Evolutionary conservation across 257 asterid species (phyloP), one percentile per base, ranked within the genome.

Genomic region (Lithospermum erythrorhizon): DNA sequence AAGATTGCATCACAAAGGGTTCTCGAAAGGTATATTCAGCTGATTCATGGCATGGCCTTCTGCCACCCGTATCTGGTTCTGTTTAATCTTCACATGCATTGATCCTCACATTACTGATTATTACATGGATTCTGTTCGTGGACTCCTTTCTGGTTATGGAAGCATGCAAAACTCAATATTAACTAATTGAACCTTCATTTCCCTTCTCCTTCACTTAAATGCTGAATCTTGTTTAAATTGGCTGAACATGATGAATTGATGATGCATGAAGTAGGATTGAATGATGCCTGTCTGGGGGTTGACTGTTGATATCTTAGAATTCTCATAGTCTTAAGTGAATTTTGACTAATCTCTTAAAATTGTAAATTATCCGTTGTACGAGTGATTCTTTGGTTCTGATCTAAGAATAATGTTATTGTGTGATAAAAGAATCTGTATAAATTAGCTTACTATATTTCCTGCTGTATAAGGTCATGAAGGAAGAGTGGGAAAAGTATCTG

Each of bases 401-500:
- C 49, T 41, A 14, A 41, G 16, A 8, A n/a, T 0, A 14, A 41
- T 13, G 49, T 13, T 41, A 41, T 8, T 58, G 19, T 58, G 32
- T 23, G 22, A 35, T 17, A 59, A 23, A 19, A 56, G 21, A 17
- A 25, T 53, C 41, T 52, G 17, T 6, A 55, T 35, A 17, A 55
- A 51, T 6, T 24, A 24, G 16, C 30, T 48, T 10, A 21, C 22
- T 5, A 49, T 19, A 52, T 16, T 49, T 41, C 45, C 14, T 57
- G 18, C 25, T 65, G 23, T 52, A 72, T 72, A 75, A 91, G 98
- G 98, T 88, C 61, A 86, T 91, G 96, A 74, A 37, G 59, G 87
- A 81, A 71, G 95, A 91, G 76, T 91, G 98, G 98, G 87, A 83
- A 66, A 88, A 88, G 57, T 91, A 88, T 79, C 77, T 91, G 83